Conservation (phyloP, 805 yeast species). For the Schizosaccharomyces lindneri region DNA sequence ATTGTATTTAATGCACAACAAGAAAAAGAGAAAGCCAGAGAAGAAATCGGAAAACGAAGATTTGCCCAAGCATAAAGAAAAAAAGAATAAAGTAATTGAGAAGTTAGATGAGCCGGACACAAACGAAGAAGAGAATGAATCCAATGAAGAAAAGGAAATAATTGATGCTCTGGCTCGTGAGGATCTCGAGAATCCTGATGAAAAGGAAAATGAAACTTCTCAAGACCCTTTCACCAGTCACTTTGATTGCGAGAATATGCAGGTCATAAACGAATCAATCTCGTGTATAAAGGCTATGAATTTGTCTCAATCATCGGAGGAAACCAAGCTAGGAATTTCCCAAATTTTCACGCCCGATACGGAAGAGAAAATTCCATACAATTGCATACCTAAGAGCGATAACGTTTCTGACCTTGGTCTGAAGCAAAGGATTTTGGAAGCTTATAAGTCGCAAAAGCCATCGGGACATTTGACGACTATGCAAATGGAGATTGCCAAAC, state of each 20-base stretch:
- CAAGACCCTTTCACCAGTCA: neutral
- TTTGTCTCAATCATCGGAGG: neutral
- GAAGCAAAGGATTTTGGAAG: neutral
- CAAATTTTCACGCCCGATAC: neutral
- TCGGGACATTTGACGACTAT: neutral
- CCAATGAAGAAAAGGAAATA: neutral
- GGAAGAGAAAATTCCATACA: neutral
- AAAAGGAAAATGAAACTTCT: neutral
- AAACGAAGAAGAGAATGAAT: neutral
- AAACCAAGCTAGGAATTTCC: neutral
- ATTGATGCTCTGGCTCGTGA: neutral
- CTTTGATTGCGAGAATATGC: neutral
- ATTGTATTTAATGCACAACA: neutral
- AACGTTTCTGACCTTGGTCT: neutral
- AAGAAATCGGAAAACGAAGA: neutral
- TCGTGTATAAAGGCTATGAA: neutral
- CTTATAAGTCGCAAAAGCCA: neutral
- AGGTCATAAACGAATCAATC: neutral
- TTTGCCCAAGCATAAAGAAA: neutral
- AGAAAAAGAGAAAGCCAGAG: neutral
- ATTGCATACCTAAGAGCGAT: neutral
- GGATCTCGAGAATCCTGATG: neutral
- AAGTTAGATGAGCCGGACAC: neutral
- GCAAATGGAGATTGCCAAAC: neutral
- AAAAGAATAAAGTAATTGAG: neutral